These are phyloP conservation scores for Solanum pinnatisectum DNA, from an alignment of 257 asterid species.

Conservation along the genomic window DNA sequence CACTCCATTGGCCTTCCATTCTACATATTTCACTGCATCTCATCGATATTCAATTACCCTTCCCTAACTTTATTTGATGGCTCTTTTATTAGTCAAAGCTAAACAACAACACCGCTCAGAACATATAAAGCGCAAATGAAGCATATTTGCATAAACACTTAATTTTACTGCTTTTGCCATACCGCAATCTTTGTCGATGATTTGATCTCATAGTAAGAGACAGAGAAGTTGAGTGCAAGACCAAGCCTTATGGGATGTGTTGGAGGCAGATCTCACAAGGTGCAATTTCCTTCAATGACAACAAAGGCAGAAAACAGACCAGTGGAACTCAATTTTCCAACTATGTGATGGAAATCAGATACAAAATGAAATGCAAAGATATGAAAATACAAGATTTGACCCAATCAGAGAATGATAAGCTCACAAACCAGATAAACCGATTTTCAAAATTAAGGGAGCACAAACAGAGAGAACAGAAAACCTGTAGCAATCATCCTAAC, in stretches of 20 bases:
- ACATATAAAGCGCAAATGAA: neutral
- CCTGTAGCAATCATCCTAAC: neutral
- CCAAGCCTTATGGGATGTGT: slow-evolving; percentile 45
- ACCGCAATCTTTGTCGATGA: slow-evolving; percentile 36
- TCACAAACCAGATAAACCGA: too few relatives aligned
- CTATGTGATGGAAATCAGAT: neutral
- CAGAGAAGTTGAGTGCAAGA: slow-evolving; percentile 38
- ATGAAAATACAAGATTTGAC: too few relatives aligned
- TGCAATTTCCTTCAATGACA: slow-evolving; percentile 30
- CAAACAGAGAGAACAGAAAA: neutral
- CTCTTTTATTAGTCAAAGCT: neutral
- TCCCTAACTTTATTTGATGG: neutral
- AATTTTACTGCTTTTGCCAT: slow-evolving; percentile 36
- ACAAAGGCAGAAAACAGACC: neutral
- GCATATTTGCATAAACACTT: neutral
- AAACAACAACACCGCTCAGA: neutral
- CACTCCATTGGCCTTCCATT: neutral
- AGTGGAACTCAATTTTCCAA: neutral
- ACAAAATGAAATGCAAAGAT: neutral
- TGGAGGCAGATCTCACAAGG: slow-evolving; percentile 30
- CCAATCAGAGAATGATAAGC: neutral
- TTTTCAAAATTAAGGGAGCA: neutral
- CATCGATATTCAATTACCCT: neutral
- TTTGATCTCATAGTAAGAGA: slow-evolving; percentile 38
- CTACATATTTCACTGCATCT: neutral